Percentiles rank a stretch among this genome's conserved stretches.
phyloP scores from a whole-genome alignment of 2,329 filamentous ascomycete genomes.

The Cladophialophora immunda region DNA sequence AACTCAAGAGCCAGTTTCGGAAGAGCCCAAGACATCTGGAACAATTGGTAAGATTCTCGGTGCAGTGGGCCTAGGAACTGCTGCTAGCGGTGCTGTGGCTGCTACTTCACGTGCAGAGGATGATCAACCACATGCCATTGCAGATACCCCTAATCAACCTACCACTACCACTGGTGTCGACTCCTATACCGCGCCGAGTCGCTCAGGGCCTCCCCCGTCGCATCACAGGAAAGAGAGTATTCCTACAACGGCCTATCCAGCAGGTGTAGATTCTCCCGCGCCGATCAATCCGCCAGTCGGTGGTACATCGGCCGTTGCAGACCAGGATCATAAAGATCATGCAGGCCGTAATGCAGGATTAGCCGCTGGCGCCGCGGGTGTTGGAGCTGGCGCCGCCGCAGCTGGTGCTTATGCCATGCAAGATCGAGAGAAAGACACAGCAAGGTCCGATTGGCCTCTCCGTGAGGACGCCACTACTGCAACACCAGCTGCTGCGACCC shows the following conservation, averaged over 20 bases:
- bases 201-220: conserved; percentile 27
- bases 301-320: conserved; percentile 26
- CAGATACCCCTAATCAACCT: conserved; percentile 29
- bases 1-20: conserved; percentile 2
- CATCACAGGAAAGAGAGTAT: conserved; percentile 39
- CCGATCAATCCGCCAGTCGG: conserved; percentile 38
- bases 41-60: conserved; percentile 36
- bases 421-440: not conserved
- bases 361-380: conserved; percentile 32
- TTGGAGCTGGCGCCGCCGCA: conserved; percentile 30
- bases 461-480: not conserved
- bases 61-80: conserved; percentile 38
- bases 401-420: conserved; percentile 20
- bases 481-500: conserved; percentile 1
- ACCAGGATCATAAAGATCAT: conserved; percentile 22
- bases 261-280: conserved; percentile 33
- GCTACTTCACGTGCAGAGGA: conserved; percentile 21
- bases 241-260: conserved; percentile 40
- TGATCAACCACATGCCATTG: conserved; percentile 11
- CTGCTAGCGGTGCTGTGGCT: conserved; percentile 25
- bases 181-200: conserved; percentile 35
- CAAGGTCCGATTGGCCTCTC: conserved; percentile 12
- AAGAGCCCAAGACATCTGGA: conserved; percentile 20
- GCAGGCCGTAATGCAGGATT: conserved; percentile 28
- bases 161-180: conserved; percentile 33